Conservation (phyloP, 345 rosid genomes). For the Dovyalis caffra region DNA sequence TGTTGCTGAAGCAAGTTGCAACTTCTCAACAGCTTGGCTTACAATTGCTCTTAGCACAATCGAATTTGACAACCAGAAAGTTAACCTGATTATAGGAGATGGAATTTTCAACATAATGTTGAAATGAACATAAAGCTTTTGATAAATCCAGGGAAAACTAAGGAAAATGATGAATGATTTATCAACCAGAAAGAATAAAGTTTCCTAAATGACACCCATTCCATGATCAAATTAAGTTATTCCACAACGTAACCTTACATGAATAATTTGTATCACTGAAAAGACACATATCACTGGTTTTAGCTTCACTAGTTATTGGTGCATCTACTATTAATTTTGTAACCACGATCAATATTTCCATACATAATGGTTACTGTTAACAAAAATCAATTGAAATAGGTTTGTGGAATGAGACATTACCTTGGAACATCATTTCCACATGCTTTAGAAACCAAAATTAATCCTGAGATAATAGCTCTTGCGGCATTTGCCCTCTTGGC, state of each 20-base stretch:
- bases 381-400: conserved; percentile 4
- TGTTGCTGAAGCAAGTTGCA: conserved; percentile 17
- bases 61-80: conserved; percentile 91
- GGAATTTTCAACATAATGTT: conserved; percentile 3
- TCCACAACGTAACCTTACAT: background rate
- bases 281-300: background rate
- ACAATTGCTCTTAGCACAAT: conserved; percentile 68
- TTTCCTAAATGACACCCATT: background rate
- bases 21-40: conserved; percentile 42
- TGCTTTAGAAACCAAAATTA: conserved; percentile 83
- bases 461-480: conserved; percentile 75
- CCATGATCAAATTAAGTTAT: background rate
- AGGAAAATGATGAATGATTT: background rate
- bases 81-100: conserved; percentile 53
- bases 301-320: background rate
- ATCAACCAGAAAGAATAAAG: background rate
- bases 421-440: conserved; percentile 95
- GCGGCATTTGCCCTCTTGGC: conserved; percentile 66
- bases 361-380: background rate
- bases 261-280: background rate
- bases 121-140: background rate
- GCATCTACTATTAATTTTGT: background rate
- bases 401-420: conserved; percentile 31
- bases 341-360: background rate
- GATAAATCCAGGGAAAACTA: conserved; percentile 9